A percentile compares a stretch with the other conserved stretches of the same genome.
Conservation (phyloP, 2,329 filamentous ascomycete species). For the Bipolaris gigantea region DNA sequence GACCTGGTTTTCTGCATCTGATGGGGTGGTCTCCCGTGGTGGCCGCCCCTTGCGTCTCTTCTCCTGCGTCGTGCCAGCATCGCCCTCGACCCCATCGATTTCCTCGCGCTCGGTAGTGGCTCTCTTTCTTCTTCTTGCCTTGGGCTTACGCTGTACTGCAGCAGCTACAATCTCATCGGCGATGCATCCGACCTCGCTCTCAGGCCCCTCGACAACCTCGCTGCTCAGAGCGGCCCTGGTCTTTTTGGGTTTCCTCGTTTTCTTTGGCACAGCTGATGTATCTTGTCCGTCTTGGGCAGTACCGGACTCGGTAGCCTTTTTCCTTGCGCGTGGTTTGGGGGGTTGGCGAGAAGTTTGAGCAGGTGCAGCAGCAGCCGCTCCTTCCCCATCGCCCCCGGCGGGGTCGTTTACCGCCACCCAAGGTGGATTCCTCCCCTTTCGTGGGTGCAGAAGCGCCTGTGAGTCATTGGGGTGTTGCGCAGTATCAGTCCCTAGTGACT, state of each 20-base stretch:
- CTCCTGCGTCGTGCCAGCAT: constrained; percentile 11
- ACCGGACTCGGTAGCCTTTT: constrained; percentile 12
- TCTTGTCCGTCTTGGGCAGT: constrained; percentile 15
- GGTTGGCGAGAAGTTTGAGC: constrained; percentile 18
- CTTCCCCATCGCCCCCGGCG: constrained; percentile 16
- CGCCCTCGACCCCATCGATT: constrained; percentile 10
- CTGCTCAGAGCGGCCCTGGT: constrained; percentile 21
- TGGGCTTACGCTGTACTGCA: constrained; percentile 20
- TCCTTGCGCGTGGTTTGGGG: constrained; percentile 17
- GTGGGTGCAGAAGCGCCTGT: constrained; percentile 10
- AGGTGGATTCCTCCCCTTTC: constrained; percentile 16
- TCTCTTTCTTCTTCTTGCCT: constrained; percentile 21
- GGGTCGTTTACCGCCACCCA: constrained; percentile 40
- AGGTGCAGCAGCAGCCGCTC: constrained; percentile 5
- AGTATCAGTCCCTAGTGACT: not conserved
- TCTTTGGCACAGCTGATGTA: constrained; percentile 23
- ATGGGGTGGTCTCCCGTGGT: constrained; percentile 36
- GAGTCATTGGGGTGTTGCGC: not conserved
- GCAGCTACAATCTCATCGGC: constrained; percentile 15
- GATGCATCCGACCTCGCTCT: constrained; percentile 13
- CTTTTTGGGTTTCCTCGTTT: constrained; percentile 34
- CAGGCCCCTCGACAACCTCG: constrained; percentile 10
- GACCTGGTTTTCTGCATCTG: constrained; percentile 44
- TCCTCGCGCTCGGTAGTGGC: constrained; percentile 15
- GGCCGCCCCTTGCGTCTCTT: constrained; percentile 32